Percentiles rank a stretch among this genome's conserved stretches.
Conservation (phyloP, 768 basidiomycete species). For the Saitozyma sp. region DNA sequence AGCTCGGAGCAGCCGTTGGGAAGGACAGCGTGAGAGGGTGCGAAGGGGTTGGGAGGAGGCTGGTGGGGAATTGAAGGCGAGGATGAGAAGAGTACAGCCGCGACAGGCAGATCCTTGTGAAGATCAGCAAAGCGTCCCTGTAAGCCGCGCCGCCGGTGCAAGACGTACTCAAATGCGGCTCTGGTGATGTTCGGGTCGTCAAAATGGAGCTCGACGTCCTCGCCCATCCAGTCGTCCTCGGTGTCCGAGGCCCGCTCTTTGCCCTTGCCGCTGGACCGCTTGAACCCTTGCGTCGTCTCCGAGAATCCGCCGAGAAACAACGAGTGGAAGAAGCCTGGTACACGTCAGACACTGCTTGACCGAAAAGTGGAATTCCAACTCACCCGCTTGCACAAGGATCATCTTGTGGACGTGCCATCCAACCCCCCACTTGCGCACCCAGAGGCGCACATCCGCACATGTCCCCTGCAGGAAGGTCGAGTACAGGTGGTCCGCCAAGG, state of each 20-base stretch:
- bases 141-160: background rate
- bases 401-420: conserved; percentile 79
- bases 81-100: conserved; percentile 86
- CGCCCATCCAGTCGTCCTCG: conserved; percentile 40
- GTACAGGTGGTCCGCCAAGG: conserved; percentile 63
- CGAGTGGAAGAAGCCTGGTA: conserved; percentile 76
- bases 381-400: conserved; percentile 81
- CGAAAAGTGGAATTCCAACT: conserved; percentile 39
- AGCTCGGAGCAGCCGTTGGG: conserved; percentile 53
- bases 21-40: conserved; percentile 65
- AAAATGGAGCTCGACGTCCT: conserved; percentile 69
- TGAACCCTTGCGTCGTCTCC: conserved; percentile 22
- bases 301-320: conserved; percentile 66
- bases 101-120: conserved; percentile 72
- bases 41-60: conserved; percentile 64
- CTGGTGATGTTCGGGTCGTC: conserved; percentile 87
- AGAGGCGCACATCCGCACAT: conserved; percentile 76
- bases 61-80: conserved; percentile 65
- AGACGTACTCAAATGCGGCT: conserved; percentile 82
- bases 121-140: background rate
- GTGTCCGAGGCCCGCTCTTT: conserved; percentile 19
- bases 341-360: background rate
- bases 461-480: conserved; percentile 67
- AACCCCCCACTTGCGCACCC: conserved; percentile 70
- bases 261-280: conserved; percentile 14